A percentile compares a stretch with the other conserved stretches of the same genome.
Conservation (phyloP, 306 rosid genomes). For the Fagus sylvatica region DNA sequence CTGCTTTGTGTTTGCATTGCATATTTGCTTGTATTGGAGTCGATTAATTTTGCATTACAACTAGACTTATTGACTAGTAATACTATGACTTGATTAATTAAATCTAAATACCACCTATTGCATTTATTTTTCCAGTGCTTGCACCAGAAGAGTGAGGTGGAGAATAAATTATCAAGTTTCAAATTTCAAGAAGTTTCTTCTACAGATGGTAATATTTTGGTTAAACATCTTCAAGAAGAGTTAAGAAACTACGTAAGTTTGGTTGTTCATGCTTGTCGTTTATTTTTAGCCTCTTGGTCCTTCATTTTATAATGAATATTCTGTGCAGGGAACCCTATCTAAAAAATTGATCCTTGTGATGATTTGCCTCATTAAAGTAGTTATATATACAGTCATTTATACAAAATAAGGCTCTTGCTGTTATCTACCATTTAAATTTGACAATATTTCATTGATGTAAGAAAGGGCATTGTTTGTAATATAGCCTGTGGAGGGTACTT, state of each 20-base stretch:
- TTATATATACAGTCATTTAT: no score
- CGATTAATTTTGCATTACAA: background rate
- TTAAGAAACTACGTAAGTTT: conserved; percentile 76
- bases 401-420: background rate
- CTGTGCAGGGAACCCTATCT: conserved; percentile 8
- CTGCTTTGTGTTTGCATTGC: conserved; percentile 12
- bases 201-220: conserved; percentile 47
- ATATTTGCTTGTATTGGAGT: conserved; percentile 13
- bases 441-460: background rate
- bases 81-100: conserved; percentile 5
- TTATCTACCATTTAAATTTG: background rate
- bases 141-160: conserved; percentile 75
- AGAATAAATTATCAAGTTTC: conserved; percentile 64
- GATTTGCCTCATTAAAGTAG: background rate
- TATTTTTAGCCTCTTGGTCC: conserved; percentile 3
- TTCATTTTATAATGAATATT: conserved; percentile 16
- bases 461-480: background rate
- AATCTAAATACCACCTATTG: background rate
- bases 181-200: conserved; percentile 57
- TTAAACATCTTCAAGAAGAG: conserved; percentile 85
- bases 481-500: background rate
- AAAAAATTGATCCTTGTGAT: background rate
- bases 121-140: conserved; percentile 60
- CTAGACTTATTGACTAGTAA: conserved; percentile 10
- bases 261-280: conserved; percentile 5